Evolutionary conservation across 2,329 filamentous ascomycete genomes (phyloP).

Genomic region (Tolypocladium pustulatum): DNA sequence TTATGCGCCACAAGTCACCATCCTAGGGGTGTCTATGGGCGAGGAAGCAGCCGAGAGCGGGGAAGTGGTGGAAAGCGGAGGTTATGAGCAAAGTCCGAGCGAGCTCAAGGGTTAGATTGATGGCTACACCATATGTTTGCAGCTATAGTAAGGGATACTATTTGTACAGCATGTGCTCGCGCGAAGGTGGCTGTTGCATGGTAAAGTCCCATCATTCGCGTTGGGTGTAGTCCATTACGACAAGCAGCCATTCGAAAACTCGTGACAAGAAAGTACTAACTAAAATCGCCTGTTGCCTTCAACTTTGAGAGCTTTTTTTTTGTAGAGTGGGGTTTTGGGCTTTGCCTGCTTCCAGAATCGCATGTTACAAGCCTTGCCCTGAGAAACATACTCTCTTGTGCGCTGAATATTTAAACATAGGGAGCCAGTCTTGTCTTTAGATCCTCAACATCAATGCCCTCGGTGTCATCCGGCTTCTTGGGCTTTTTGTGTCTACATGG

Average conservation of each 20-base stretch:
- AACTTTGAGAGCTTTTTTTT: not conserved
- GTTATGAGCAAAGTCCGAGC: not conserved
- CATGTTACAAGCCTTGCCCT: not conserved
- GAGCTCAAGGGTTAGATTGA: not conserved
- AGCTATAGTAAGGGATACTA: not conserved
- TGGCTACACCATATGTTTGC: not conserved
- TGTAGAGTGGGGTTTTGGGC: not conserved
- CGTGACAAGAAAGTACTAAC: not conserved
- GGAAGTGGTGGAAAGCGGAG: not conserved
- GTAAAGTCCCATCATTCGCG: too few species aligned
- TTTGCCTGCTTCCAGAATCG: not conserved
- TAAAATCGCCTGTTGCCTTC: not conserved
- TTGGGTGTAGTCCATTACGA: not conserved
- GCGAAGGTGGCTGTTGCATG: too few species aligned
- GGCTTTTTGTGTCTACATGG: conserved; percentile 39
- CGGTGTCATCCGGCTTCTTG: conserved; percentile 2
- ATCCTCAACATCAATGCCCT: conserved; percentile 17
- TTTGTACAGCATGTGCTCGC: not conserved
- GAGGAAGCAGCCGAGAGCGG: not conserved
- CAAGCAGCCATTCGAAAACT: not conserved
- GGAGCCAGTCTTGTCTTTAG: conserved; percentile 16
- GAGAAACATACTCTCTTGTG: not conserved
- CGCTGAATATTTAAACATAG: conserved; percentile 9
- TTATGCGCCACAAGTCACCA: not conserved
- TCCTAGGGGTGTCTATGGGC: not conserved